These are phyloP conservation scores for Populus euphratica DNA, from an alignment of 345 rosid species.

Conservation along the genomic window DNA sequence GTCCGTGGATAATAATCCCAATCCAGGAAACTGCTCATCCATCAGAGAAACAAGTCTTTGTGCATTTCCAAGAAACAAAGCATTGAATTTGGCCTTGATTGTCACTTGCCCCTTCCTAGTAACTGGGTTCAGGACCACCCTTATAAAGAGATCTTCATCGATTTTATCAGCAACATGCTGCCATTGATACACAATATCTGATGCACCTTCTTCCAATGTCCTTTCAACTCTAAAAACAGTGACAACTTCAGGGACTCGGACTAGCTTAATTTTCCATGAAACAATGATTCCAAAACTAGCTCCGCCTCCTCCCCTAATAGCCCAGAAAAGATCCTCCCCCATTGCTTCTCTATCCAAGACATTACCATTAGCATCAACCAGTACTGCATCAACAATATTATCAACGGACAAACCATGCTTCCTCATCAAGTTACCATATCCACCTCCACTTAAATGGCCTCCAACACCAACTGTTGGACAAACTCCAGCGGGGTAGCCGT, in stretches of 20 bases:
- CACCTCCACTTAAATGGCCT: constrained; percentile 13
- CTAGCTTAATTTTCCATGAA: constrained; percentile 7
- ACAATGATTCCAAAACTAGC: constrained; percentile 8
- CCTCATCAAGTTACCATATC: constrained; percentile 14
- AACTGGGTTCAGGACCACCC: constrained; percentile 1
- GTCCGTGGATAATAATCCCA: neutral
- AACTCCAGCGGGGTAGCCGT: constrained; percentile 9
- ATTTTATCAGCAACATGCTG: constrained; percentile 3
- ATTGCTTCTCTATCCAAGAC: constrained; percentile 2
- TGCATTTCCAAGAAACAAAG: constrained; percentile 5
- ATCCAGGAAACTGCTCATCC: neutral
- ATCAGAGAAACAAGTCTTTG: neutral
- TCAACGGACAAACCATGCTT: constrained; percentile 9
- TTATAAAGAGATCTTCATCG: constrained; percentile 4
- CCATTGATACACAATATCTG: constrained; percentile 12
- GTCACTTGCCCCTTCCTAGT: neutral
- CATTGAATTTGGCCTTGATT: constrained; percentile 1
- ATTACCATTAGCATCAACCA: neutral
- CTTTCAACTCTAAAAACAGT: constrained; percentile 8
- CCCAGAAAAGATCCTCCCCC: constrained; percentile 12
- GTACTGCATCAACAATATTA: constrained; percentile 1
- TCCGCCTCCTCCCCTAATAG: constrained; percentile 8
- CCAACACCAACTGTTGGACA: constrained; percentile 14
- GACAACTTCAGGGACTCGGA: neutral
- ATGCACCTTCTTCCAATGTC: constrained; percentile 7